Percentiles rank a stretch among this genome's conserved stretches.
phyloP scores from a whole-genome alignment of 495 filamentous ascomycete species.

The Cetradonia linearis region DNA sequence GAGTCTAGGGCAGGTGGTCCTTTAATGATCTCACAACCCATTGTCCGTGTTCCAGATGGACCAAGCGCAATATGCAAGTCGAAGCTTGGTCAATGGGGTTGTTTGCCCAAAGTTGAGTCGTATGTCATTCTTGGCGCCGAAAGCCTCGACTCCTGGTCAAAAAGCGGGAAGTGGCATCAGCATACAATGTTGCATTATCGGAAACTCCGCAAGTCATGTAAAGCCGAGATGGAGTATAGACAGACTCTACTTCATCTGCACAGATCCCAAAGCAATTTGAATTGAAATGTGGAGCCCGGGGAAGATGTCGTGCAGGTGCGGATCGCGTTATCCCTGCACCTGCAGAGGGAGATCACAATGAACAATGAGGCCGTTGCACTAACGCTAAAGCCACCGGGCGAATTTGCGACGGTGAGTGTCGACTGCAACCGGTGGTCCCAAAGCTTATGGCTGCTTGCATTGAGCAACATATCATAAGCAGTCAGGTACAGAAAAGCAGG shows the following conservation, averaged over 20 bases:
- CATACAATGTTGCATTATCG: background rate
- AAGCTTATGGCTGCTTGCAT: background rate
- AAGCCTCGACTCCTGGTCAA: background rate
- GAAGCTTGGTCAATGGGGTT: background rate
- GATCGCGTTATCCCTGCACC: constrained; percentile 1
- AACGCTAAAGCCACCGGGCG: background rate
- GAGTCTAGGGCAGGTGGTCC: background rate
- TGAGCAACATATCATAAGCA: background rate
- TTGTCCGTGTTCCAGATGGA: background rate
- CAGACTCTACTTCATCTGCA: too few relatives aligned
- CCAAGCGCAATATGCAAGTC: background rate
- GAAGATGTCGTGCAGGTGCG: background rate
- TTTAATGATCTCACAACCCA: background rate
- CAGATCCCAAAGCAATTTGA: background rate
- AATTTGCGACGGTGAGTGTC: too few relatives aligned
- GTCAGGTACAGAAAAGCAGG: constrained; percentile 1
- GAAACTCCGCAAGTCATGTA: background rate
- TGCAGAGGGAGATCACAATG: constrained; percentile 2
- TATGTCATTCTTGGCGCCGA: background rate
- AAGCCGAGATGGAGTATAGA: background rate
- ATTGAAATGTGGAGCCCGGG: constrained; percentile 1
- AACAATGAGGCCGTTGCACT: constrained; percentile 1
- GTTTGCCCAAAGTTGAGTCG: background rate
- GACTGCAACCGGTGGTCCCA: background rate
- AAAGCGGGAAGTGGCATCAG: constrained; percentile 4